Base-by-base conservation (phyloP, 2,329 filamentous ascomycete species). In the Tolypocladium inflatum region DNA sequence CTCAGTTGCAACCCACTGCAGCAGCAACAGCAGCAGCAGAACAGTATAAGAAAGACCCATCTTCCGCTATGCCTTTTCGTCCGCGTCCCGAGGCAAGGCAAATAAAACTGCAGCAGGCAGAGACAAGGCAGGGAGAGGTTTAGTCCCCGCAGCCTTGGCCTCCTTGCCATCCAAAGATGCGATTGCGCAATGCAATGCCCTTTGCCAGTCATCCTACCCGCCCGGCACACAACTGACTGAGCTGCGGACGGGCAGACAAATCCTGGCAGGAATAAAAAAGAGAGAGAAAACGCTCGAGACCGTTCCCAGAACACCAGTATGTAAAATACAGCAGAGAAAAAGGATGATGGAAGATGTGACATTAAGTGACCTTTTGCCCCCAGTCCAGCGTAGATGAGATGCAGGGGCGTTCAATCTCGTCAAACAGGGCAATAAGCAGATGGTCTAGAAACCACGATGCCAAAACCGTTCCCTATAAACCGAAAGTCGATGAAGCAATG, bases 251-350 rank as follows among this genome's bases (percentile, higher is more conserved):
- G 48, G 30, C 48, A 35, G 48, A 30, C 48, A 17, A 17, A 52
- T 37, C 19, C 30, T 52, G 48, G 19, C 48, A 21, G 6, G n/a
- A 21, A 21, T 21, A 51, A 37, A 55, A 39, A 39, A 52, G 17
- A 60, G 59, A 60, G 45, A 35, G 48, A 56, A 45, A 58, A 35
- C 35, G 33, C 26, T 52, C 45, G 23, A 57, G 51, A 38, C 37
- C 9, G 30, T 59, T 54, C 56, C 59, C 57, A 17, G 60, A 61
- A 61, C 55, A 60, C 61, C 58, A 52, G 55, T 19, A 60, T 56
- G 54, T 65, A 63, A 62, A 63, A 60, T 63, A 64, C 61, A 67
- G 55, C 51, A 60, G 55, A 45, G 45, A 57, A 56, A 60, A 41
- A 52, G 51, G 48, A 55, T 19, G 51, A 58, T n/a, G 39, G n/a